Conservation (phyloP, 1,284 basidiomycete species). For the Cystobasidiaceae sp. region DNA sequence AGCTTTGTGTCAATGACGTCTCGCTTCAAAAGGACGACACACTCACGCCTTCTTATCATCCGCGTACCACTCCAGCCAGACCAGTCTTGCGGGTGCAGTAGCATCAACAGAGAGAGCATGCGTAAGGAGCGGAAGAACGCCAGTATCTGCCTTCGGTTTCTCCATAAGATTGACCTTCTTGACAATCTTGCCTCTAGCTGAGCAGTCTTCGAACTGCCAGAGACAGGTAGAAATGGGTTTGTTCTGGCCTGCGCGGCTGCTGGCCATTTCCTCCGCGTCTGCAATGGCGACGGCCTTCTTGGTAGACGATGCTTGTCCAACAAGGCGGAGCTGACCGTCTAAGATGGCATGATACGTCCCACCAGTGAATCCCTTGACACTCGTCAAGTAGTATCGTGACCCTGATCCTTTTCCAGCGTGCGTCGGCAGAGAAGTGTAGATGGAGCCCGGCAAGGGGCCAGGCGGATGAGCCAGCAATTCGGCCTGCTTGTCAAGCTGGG, state of each 20-base stretch:
- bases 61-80: constrained; percentile 27
- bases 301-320: constrained; percentile 10
- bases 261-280: constrained; percentile 17
- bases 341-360: constrained; percentile 25
- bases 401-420: neutral
- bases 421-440: constrained; percentile 18
- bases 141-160: constrained; percentile 15
- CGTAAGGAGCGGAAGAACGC: constrained; percentile 11
- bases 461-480: neutral
- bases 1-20: neutral
- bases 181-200: neutral
- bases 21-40: neutral
- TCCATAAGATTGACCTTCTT: constrained; percentile 23
- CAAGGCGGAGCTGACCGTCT: neutral
- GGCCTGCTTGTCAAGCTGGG: constrained; percentile 9
- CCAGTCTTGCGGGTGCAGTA: constrained; percentile 18
- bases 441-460: constrained; percentile 16
- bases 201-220: constrained; percentile 17
- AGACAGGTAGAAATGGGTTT: neutral
- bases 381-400: constrained; percentile 17
- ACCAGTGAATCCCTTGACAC: constrained; percentile 1
- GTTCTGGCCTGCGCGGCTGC: neutral
- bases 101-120: constrained; percentile 17
- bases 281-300: constrained; percentile 18
- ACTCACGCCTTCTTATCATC: constrained; percentile 29